Percentiles rank a stretch among this genome's conserved stretches.
These are phyloP conservation scores for Fistulinella cinereoalba DNA, from an alignment of 1,284 basidiomycete species.

Conservation along the genomic window DNA sequence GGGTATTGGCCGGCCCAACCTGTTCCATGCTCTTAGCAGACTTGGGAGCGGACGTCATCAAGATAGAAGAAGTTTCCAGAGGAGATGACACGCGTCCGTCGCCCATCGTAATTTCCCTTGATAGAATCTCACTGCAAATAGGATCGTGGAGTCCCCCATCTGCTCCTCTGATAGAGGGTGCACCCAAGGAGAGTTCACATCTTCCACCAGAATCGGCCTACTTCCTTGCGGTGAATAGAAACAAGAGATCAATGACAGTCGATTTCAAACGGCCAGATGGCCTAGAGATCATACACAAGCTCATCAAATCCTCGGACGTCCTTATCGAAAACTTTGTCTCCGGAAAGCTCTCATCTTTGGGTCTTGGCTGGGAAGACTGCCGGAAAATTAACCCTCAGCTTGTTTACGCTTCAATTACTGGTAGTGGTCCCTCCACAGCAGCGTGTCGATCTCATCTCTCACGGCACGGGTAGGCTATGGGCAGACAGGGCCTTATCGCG, in stretches of 20 bases:
- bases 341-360: constrained; percentile 82
- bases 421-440: constrained; percentile 30
- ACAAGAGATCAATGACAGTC: constrained; percentile 85
- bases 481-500: constrained; percentile 85
- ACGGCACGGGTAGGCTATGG: constrained; percentile 69
- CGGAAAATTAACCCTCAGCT: constrained; percentile 76
- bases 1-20: constrained; percentile 87
- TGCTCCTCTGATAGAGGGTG: constrained; percentile 54
- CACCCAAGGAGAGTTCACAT: constrained; percentile 55
- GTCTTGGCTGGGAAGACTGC: constrained; percentile 85
- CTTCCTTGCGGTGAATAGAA: constrained; percentile 86
- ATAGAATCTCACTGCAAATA: constrained; percentile 28
- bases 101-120: constrained; percentile 9
- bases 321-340: constrained; percentile 87
- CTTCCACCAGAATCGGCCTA: constrained; percentile 92
- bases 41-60: constrained; percentile 89
- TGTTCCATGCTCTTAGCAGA: constrained; percentile 89
- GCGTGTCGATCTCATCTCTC: constrained; percentile 2
- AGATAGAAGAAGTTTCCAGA: constrained; percentile 74
- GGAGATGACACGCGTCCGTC: constrained; percentile 88
- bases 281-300: constrained; percentile 70
- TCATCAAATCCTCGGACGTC: constrained; percentile 79
- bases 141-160: constrained; percentile 81
- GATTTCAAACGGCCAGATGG: constrained; percentile 84
- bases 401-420: constrained; percentile 90